Evolutionary conservation across 768 basidiomycete genomes (phyloP), one percentile per base, ranked within the genome.

Genomic region (Imleria badia): DNA sequence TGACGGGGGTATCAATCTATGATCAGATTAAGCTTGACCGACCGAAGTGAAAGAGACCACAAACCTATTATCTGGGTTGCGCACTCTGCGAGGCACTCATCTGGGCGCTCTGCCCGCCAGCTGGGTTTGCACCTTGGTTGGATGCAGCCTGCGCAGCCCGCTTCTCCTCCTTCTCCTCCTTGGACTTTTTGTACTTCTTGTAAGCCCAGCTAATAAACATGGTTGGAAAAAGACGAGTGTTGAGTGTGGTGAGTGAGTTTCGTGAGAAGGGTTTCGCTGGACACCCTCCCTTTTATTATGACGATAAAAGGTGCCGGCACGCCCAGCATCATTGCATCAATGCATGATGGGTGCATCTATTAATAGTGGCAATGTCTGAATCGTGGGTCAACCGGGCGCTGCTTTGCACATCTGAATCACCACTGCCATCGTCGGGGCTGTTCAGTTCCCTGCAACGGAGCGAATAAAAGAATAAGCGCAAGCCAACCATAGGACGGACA

Each of bases 171-270:
- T 59, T 34, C 41, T 59, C 58, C 42, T 60, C 58, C 51, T 59
- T 62, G 45, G 53, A 58, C 23, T 51, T 50, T 47, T 65, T 65
- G 63, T 70, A 67, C 58, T 66, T 68, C 29, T 68, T 59, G 47
- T 58, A 67, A 26, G 36, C 57, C 48, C 42, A 59, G 11, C 23
- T 1, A 20, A 66, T 14, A 0, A 67, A 0, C 65, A 58, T 66
- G 52, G 20, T 52, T 31, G 26, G 36, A 22, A 36, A 6, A 35
- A 11, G 43, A 22, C 17, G 46, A 15, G 33, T 5, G 36, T 59
- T 45, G 10, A 17, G 15, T 26, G 43, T 22, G 31, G 17, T 19
- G 33, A 20, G 38, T 22, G 19, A 11, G 36, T 13, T 40, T 45
- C 26, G 26, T 43, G 29, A 12, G 40, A 42, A 44, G 31, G 36